Conservation (phyloP, 2,329 filamentous ascomycete genomes). For the Pseudodiploospora longispora region DNA sequence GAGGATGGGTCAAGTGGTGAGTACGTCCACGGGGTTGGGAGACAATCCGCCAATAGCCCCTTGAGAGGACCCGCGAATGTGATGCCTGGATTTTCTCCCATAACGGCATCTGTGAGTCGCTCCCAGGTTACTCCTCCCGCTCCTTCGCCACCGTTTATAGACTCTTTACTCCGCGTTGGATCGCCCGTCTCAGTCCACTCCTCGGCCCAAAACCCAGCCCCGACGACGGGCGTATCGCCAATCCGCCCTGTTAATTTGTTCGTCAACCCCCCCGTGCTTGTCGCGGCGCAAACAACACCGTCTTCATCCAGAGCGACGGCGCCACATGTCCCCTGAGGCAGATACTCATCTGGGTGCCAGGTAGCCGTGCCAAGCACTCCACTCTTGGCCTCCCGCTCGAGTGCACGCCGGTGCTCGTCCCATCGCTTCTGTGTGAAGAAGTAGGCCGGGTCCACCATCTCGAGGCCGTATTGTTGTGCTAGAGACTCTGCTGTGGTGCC, state of each 20-base stretch:
- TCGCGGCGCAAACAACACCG: conserved; percentile 63
- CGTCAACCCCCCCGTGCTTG: conserved; percentile 69
- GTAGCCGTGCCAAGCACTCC: conserved; percentile 27
- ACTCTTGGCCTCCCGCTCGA: conserved; percentile 38
- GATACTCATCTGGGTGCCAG: conserved; percentile 56
- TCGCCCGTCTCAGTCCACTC: conserved; percentile 54
- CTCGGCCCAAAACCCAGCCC: conserved; percentile 86
- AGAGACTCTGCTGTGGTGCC: conserved; percentile 62
- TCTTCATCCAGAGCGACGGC: conserved; percentile 73
- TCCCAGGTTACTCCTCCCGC: conserved; percentile 9
- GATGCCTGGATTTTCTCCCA: conserved; percentile 4
- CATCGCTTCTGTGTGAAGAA: conserved; percentile 73
- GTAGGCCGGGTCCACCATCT: conserved; percentile 61
- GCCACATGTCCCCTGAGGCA: conserved; percentile 79
- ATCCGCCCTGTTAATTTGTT: conserved; percentile 83
- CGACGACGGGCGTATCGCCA: conserved; percentile 76
- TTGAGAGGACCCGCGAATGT: conserved; percentile 31
- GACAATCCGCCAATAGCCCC: conserved; percentile 49
- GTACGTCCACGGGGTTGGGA: conserved; percentile 42
- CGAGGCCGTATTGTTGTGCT: conserved; percentile 59
- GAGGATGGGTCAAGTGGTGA: conserved; percentile 16
- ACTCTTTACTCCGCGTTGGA: conserved; percentile 63
- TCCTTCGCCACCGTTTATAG: conserved; percentile 41
- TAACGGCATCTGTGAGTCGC: conserved; percentile 1
- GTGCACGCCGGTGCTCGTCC: conserved; percentile 64